Conservation (phyloP, 306 rosid species). For the Vigna trinervia region DNA sequence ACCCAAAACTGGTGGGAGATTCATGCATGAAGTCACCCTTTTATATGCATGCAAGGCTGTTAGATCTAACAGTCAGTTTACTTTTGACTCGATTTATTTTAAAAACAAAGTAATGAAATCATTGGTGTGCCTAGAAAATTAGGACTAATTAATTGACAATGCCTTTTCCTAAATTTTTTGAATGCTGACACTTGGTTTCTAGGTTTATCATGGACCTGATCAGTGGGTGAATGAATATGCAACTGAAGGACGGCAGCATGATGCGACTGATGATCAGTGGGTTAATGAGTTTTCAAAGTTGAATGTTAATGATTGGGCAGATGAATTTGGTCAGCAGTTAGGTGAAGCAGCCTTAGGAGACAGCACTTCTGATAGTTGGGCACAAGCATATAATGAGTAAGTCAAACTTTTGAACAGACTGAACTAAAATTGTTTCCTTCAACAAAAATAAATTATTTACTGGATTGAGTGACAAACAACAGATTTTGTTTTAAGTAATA, state of each 20-base stretch:
- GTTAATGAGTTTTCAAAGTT: conserved; percentile 89
- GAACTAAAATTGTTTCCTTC: background rate
- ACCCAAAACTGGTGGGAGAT: background rate
- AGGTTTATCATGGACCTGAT: conserved; percentile 69
- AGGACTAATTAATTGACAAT: background rate
- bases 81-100: background rate
- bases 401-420: conserved; percentile 44
- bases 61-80: background rate
- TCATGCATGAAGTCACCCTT: conserved; percentile 1
- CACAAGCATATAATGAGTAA: conserved; percentile 86
- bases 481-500: conserved; percentile 4
- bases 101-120: conserved; percentile 25
- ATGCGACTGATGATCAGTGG: conserved; percentile 81
- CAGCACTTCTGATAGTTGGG: conserved; percentile 75
- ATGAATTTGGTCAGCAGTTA: conserved; percentile 83
- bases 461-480: conserved; percentile 5
- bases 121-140: conserved; percentile 14
- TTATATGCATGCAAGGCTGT: conserved; percentile 27
- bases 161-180: conserved; percentile 33
- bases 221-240: conserved; percentile 91
- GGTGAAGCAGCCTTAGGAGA: conserved; percentile 78
- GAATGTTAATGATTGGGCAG: conserved; percentile 89
- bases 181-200: conserved; percentile 50
- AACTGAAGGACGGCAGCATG: conserved; percentile 52
- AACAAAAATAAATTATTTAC: background rate